Percentiles rank a stretch among this genome's conserved stretches.
Conservation (phyloP, 1,284 basidiomycete species). For the Marasmius tenuissimus region DNA sequence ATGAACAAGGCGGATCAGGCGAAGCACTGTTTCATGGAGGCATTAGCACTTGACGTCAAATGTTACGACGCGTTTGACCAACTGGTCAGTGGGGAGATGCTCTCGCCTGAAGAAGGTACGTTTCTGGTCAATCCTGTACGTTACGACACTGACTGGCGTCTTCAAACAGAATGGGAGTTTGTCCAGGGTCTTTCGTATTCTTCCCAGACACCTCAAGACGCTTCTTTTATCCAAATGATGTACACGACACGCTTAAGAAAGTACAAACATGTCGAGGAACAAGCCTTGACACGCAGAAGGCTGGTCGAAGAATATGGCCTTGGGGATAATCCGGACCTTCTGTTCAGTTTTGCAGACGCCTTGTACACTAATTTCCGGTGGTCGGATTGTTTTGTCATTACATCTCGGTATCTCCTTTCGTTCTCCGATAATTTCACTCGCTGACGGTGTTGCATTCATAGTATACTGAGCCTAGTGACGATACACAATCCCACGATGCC, state of each 20-base stretch:
- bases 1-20: slow-evolving; percentile 88
- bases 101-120: slow-evolving; percentile 88
- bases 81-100: slow-evolving; percentile 90
- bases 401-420: slow-evolving; percentile 58
- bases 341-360: slow-evolving; percentile 91
- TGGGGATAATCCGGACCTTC: slow-evolving; percentile 87
- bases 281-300: slow-evolving; percentile 70
- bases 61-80: slow-evolving; percentile 97
- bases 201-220: slow-evolving; percentile 84
- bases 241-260: slow-evolving; percentile 93
- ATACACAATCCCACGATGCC: slow-evolving; percentile 88
- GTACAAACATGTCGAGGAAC: slow-evolving; percentile 82
- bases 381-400: slow-evolving; percentile 92
- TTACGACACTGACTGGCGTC: slow-evolving; percentile 2
- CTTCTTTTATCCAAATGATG: slow-evolving; percentile 87
- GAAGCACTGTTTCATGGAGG: slow-evolving; percentile 93
- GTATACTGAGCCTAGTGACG: slow-evolving; percentile 79
- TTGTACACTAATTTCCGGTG: slow-evolving; percentile 87
- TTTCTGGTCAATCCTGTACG: slow-evolving; percentile 10
- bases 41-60: slow-evolving; percentile 92
- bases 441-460: slow-evolving; percentile 29
- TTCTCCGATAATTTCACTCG: background rate
- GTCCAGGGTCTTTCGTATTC: slow-evolving; percentile 83
- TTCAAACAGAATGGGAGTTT: slow-evolving; percentile 87
- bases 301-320: slow-evolving; percentile 81